phyloP scores from a whole-genome alignment of 1,139 yeast genomes.

The Kodamaea sp. region DNA sequence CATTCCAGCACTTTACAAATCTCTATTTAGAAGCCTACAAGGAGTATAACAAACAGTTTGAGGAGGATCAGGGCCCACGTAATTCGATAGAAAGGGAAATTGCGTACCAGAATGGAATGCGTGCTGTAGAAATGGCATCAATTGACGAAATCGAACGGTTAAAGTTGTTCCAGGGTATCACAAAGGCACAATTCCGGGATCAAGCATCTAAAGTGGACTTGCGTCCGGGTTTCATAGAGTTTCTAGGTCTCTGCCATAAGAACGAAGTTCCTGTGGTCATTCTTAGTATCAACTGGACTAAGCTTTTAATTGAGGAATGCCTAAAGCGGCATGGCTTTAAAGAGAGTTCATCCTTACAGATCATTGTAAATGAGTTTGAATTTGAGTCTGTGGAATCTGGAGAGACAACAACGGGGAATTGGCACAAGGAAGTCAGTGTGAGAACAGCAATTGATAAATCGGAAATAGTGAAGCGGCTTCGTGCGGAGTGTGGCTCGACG shows the following conservation, averaged over 20 bases:
- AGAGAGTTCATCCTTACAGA: constrained; percentile 17
- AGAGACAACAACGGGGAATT: constrained; percentile 43
- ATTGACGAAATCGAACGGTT: constrained; percentile 44
- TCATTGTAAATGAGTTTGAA: constrained; percentile 54
- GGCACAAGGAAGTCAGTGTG: constrained; percentile 25
- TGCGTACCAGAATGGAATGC: constrained; percentile 46
- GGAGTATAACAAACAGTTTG: constrained; percentile 20
- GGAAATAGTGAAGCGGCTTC: constrained; percentile 23
- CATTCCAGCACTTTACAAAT: constrained; percentile 47
- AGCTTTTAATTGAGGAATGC: constrained; percentile 45
- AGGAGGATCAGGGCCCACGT: constrained; percentile 19
- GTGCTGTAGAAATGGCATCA: constrained; percentile 52
- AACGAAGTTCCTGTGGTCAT: constrained; percentile 42
- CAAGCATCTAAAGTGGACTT: constrained; percentile 41
- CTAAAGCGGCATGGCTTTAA: constrained; percentile 35
- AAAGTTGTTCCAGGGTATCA: constrained; percentile 48
- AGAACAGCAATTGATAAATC: constrained; percentile 63
- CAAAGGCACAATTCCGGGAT: constrained; percentile 26
- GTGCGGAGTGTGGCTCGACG: constrained; percentile 17
- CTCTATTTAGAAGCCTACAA: constrained; percentile 44
- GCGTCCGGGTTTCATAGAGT: constrained; percentile 45
- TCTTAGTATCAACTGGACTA: constrained; percentile 69
- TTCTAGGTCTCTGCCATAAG: constrained; percentile 26
- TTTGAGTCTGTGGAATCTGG: constrained; percentile 21
- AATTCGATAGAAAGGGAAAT: constrained; percentile 33